These are phyloP conservation scores for Chlamydomonas sphaeroides DNA, from an alignment of 139 green algal species.

Conservation along the genomic window DNA sequence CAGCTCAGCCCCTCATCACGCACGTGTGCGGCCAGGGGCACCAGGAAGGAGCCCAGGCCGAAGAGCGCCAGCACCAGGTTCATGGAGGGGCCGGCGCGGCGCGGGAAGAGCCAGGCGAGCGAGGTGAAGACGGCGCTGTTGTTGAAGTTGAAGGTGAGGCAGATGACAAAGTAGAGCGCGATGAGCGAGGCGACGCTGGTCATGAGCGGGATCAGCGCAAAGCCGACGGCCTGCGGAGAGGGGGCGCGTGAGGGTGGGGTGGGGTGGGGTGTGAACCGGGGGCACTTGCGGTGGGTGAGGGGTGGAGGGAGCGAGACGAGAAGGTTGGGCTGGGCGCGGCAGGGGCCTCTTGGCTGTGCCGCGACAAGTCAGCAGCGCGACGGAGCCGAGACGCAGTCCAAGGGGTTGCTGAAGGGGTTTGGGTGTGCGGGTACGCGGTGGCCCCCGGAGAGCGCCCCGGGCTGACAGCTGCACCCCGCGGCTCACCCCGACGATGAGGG, in stretches of 20 bases:
- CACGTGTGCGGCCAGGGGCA: slow-evolving; percentile 52
- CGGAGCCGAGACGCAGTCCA: too few species aligned
- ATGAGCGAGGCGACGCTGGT: slow-evolving; percentile 48
- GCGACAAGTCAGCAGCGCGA: too few species aligned
- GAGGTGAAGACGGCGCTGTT: slow-evolving; percentile 58
- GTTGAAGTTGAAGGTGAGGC: slow-evolving; percentile 65
- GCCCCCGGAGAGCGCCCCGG: too few species aligned
- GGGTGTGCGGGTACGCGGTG: too few species aligned
- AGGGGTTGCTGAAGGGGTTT: too few species aligned
- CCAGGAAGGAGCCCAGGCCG: slow-evolving; percentile 58
- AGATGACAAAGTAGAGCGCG: slow-evolving; percentile 56
- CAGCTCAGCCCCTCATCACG: too few species aligned
- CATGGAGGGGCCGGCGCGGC: slow-evolving; percentile 36
- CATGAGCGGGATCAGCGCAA: slow-evolving; percentile 56
- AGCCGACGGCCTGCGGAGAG: slow-evolving; percentile 47
- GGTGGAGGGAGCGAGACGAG: too few species aligned
- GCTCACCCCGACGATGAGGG: slow-evolving; percentile 50
- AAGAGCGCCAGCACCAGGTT: slow-evolving; percentile 67
- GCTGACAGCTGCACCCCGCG: too few species aligned
- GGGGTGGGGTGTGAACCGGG: background rate
- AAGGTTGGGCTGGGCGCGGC: too few species aligned
- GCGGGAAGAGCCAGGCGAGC: slow-evolving; percentile 60
- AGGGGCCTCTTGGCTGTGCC: too few species aligned
- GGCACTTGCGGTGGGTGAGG: too few species aligned
- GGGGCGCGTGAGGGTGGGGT: background rate